Base-by-base conservation (phyloP, 805 yeast genomes). In the Kurtzmaniella cleridarum region DNA sequence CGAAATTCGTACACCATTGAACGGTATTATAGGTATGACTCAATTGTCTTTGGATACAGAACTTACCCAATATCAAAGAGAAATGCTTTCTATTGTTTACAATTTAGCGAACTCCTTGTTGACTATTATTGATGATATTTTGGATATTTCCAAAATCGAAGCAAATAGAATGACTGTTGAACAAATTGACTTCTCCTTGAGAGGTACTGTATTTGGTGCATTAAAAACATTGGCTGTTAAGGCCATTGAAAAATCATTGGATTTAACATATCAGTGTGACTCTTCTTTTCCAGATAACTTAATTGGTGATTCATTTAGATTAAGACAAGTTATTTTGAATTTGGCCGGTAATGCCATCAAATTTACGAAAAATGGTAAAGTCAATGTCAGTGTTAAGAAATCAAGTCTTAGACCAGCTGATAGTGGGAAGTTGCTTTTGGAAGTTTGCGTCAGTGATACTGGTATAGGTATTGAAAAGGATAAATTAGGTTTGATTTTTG, bases 151-250 rank as follows among this genome's bases (percentile, higher is more conserved):
- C 40, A 87, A 87, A 75, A 87, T 87, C 62, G 96, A 87, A 60
- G 95, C 95, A 23, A 87, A 87, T 60, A 73, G 95, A 60, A 88
- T 87, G 95, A 87, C 95, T 0, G 87, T 87, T 40, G 96, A 87
- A 55, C 85, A 84, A 55, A 87, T 86, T 44, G 95, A 89, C 45
- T 87, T 87, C 55, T 82, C 91, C 11, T 67, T 87, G 34, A 72
- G 96, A 54, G 90, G 91, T 3, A 87, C 95, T 0, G 90, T 86
- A 2, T 87, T 87, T 56, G 95, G 95, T 28, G 95, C 95, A 0
- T 71, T 87, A 57, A 87, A 87, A 61, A 87, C 96, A 1, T 65
- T 87, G 46, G 93, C 95, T 3, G 95, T 87, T 13, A 87, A 87
- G 60, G 91, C 95, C 2, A 86, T 84, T 50, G 95, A 87, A 51